Conservation (phyloP, 208 protist species). For the Endotrypanum monterogeii region DNA sequence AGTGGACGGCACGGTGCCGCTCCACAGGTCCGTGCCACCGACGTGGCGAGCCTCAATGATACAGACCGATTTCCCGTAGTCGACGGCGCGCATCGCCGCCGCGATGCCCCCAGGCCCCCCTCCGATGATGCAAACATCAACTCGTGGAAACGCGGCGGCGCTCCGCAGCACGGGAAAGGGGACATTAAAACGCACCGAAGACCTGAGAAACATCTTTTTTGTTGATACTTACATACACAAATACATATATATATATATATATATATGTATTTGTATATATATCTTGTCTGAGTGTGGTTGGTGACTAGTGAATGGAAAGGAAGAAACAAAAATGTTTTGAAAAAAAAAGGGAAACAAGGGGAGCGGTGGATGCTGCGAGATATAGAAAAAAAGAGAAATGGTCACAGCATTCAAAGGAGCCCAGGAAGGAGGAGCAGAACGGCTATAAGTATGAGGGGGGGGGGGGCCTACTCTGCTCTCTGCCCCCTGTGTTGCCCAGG, state of each 20-base stretch:
- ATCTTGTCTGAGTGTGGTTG: too few species aligned
- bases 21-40: constrained; percentile 72
- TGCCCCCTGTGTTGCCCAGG: neutral
- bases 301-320: too few species aligned
- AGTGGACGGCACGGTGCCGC: constrained; percentile 73
- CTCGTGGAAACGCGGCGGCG: constrained; percentile 50
- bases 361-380: neutral
- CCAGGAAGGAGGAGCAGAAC: too few species aligned
- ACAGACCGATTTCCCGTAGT: constrained; percentile 62
- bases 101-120: constrained; percentile 64
- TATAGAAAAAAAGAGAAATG: neutral
- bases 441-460: too few species aligned
- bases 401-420: too few species aligned
- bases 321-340: neutral
- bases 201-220: constrained; percentile 29
- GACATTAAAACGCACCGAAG: constrained; percentile 15
- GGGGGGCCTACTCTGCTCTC: neutral
- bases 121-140: constrained; percentile 77
- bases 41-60: constrained; percentile 55
- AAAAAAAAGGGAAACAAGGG: neutral
- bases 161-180: constrained; percentile 50
- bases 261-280: too few species aligned
- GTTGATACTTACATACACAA: too few species aligned
- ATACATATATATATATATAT: too few species aligned
- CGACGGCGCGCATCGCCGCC: constrained; percentile 54